These are phyloP conservation scores for Pseudozyma sp. DNA, from an alignment of 1,284 basidiomycete species.

Conservation along the genomic window DNA sequence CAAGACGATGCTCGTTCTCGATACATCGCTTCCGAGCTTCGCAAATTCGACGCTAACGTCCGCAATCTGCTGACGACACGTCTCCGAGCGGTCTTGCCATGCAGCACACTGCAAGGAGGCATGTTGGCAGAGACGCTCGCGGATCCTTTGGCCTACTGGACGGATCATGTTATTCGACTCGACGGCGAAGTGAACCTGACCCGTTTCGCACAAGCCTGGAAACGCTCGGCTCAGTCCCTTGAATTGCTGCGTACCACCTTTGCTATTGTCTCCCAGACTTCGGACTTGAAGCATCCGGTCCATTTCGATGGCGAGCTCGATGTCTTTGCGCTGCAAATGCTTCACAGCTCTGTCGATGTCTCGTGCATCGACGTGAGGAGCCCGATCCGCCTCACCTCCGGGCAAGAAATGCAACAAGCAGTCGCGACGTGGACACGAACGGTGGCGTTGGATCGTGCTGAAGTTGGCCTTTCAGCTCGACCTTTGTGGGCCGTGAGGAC, in stretches of 20 bases:
- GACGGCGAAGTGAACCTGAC: background rate
- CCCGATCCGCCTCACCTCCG: background rate
- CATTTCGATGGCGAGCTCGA: background rate
- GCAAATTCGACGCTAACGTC: slow-evolving; percentile 1
- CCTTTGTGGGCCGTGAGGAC: slow-evolving; percentile 9
- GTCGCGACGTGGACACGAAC: slow-evolving; percentile 1
- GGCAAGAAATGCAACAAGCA: background rate
- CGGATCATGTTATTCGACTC: slow-evolving; percentile 9
- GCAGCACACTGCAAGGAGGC: slow-evolving; percentile 15
- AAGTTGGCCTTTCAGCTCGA: background rate
- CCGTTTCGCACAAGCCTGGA: slow-evolving; percentile 9
- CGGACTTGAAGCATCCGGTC: background rate
- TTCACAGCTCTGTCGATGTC: background rate
- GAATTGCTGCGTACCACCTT: slow-evolving; percentile 17
- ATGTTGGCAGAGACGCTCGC: slow-evolving; percentile 20
- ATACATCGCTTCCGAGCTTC: background rate
- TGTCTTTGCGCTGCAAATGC: slow-evolving; percentile 9
- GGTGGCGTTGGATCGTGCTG: slow-evolving; percentile 7
- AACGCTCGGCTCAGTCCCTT: background rate
- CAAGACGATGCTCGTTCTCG: background rate
- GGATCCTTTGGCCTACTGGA: slow-evolving; percentile 22
- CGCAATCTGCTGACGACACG: background rate
- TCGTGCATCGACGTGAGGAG: background rate
- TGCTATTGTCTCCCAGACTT: slow-evolving; percentile 7
- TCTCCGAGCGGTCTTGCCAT: slow-evolving; percentile 1